Conservation (phyloP, 1,139 yeast species). For the Yamadazyma aaseri region DNA sequence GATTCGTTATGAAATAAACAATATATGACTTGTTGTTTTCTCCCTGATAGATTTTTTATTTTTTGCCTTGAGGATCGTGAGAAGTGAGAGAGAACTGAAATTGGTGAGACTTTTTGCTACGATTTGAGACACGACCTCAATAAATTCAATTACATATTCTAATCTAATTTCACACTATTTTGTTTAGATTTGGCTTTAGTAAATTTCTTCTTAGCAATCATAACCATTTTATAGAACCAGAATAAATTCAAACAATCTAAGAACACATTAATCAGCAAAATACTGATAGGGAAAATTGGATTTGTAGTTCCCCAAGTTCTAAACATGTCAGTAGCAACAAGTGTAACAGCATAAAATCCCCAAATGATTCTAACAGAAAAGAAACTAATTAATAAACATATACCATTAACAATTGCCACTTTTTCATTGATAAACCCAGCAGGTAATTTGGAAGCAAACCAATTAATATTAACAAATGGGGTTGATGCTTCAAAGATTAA, state of each 20-base stretch:
- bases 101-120: too few relatives aligned
- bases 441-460: slow-evolving; percentile 83
- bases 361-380: slow-evolving; percentile 78
- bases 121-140: too few relatives aligned
- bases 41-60: too few relatives aligned
- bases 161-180: too few relatives aligned
- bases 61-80: too few relatives aligned
- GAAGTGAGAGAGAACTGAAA: too few relatives aligned
- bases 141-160: too few relatives aligned
- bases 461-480: slow-evolving; percentile 87
- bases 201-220: slow-evolving; percentile 60
- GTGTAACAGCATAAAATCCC: slow-evolving; percentile 76
- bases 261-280: slow-evolving; percentile 60
- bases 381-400: slow-evolving; percentile 64
- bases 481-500: slow-evolving; percentile 87
- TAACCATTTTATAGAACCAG: slow-evolving; percentile 84
- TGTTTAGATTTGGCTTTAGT: too few relatives aligned
- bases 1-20: too few relatives aligned
- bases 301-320: slow-evolving; percentile 29
- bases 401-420: slow-evolving; percentile 65
- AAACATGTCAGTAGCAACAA: slow-evolving; percentile 55
- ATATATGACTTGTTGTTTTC: too few relatives aligned
- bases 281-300: slow-evolving; percentile 31
- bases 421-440: slow-evolving; percentile 51
- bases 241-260: slow-evolving; percentile 68